Percentiles rank a stretch among this genome's conserved stretches.
phyloP scores from a whole-genome alignment of 495 filamentous ascomycete genomes.

The Penicillium argentinense region DNA sequence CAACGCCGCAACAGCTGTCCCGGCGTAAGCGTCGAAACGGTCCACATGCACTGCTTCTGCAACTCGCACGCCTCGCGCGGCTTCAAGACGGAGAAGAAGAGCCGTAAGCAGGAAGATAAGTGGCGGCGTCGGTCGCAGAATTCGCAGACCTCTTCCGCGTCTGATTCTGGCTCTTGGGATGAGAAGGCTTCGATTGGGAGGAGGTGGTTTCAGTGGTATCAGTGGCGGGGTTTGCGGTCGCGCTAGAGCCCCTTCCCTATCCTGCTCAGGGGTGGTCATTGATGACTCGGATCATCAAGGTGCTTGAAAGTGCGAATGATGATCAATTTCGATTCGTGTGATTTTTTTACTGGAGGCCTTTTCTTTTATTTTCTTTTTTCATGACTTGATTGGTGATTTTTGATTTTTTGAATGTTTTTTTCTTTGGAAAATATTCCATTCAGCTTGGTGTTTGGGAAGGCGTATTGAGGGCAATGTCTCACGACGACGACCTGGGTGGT shows the following conservation, averaged over 20 bases:
- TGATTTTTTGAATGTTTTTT: background rate
- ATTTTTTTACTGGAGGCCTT: too few species aligned
- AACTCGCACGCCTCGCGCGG: conserved; percentile 38
- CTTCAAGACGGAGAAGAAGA: conserved; percentile 39
- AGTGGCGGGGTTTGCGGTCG: conserved; percentile 28
- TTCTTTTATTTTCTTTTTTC: conserved; percentile 7
- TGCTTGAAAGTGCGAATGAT: too few species aligned
- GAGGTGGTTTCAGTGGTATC: conserved; percentile 37
- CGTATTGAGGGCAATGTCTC: too few species aligned
- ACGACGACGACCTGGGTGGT: too few species aligned
- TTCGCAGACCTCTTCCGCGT: conserved; percentile 3
- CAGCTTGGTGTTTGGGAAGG: too few species aligned
- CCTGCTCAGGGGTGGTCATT: too few species aligned
- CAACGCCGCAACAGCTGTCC: conserved; percentile 34
- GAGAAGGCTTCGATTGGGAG: conserved; percentile 31
- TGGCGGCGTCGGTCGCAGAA: conserved; percentile 23
- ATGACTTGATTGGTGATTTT: background rate
- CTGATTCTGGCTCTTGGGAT: conserved; percentile 14
- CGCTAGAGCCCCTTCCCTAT: too few species aligned
- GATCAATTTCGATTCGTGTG: background rate
- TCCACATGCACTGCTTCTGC: conserved; percentile 49
- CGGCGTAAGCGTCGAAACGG: conserved; percentile 38
- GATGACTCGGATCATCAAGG: too few species aligned
- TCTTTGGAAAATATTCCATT: too few species aligned
- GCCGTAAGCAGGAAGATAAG: conserved; percentile 28